These are phyloP conservation scores for Lenwebbia sp. DNA, from an alignment of 345 rosid genomes.

Conservation along the genomic window DNA sequence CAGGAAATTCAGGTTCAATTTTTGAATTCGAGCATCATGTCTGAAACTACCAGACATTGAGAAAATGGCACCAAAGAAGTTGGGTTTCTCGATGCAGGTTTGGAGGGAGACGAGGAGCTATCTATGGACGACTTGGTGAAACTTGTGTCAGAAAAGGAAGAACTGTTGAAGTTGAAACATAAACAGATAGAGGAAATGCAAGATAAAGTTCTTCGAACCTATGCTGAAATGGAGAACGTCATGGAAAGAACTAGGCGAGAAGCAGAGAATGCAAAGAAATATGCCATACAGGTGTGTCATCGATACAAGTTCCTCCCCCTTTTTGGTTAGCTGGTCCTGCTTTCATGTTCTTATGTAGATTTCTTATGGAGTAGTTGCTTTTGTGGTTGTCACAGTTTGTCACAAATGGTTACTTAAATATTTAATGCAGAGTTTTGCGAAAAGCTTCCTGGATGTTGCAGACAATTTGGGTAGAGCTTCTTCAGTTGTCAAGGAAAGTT, in stretches of 20 bases:
- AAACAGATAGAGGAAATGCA: conserved; percentile 59
- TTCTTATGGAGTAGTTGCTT: background rate
- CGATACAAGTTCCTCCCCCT: background rate
- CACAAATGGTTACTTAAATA: background rate
- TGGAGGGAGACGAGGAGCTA: conserved; percentile 41
- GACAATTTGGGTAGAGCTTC: conserved; percentile 94
- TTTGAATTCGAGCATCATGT: conserved; percentile 12
- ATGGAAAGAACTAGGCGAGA: conserved; percentile 82
- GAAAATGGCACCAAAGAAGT: conserved; percentile 1
- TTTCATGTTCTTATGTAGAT: background rate
- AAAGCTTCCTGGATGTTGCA: conserved; percentile 73
- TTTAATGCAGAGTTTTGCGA: conserved; percentile 67
- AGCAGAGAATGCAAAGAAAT: conserved; percentile 82
- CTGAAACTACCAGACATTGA: conserved; percentile 12
- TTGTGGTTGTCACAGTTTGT: background rate
- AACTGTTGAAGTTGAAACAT: conserved; percentile 52
- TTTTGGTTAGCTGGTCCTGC: conserved; percentile 27
- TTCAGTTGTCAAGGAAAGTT: conserved; percentile 72
- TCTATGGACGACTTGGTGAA: conserved; percentile 70
- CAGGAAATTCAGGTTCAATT: conserved; percentile 28
- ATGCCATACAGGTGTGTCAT: conserved; percentile 68
- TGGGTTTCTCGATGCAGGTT: conserved; percentile 34
- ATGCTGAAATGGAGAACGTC: conserved; percentile 90
- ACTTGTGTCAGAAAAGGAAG: conserved; percentile 70
- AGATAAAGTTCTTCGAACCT: conserved; percentile 71